phyloP scores from a whole-genome alignment of 148 eudicot species.

The Amaranthus hypochondriacus region DNA sequence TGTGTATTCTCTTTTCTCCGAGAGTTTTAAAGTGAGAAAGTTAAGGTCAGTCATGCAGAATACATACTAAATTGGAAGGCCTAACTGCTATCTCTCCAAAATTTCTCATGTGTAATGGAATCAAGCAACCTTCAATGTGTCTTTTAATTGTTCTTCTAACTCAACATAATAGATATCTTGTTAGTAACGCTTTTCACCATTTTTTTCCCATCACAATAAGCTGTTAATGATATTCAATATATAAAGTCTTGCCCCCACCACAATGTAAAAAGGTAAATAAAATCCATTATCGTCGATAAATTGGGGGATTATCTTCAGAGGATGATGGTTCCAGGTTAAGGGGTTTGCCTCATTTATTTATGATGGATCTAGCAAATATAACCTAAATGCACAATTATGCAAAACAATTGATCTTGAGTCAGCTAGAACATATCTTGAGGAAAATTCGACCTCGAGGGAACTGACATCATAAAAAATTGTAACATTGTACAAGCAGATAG shows the following conservation, averaged over 20 bases:
- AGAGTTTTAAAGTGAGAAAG: too few relatives aligned
- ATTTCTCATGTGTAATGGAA: too few relatives aligned
- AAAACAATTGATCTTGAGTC: not conserved
- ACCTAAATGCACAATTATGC: not conserved
- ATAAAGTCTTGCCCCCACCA: not conserved
- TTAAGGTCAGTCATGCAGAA: too few relatives aligned
- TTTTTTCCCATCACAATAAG: too few relatives aligned
- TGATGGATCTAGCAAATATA: not conserved
- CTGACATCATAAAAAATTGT: not conserved
- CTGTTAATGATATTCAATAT: not conserved
- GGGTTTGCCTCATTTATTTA: not conserved
- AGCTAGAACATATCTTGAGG: not conserved
- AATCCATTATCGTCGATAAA: not conserved
- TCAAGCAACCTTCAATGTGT: too few relatives aligned
- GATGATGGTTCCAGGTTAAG: not conserved
- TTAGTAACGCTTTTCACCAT: too few relatives aligned
- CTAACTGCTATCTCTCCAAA: too few relatives aligned
- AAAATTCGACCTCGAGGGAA: not conserved
- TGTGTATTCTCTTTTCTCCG: too few relatives aligned
- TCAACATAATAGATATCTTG: too few relatives aligned
- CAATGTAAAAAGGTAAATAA: not conserved
- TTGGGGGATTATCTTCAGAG: not conserved
- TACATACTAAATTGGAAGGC: too few relatives aligned
- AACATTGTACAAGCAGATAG: not conserved
- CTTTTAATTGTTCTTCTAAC: too few relatives aligned